Conservation (phyloP, 306 rosid genomes). For the Vachellia pachyceras region DNA sequence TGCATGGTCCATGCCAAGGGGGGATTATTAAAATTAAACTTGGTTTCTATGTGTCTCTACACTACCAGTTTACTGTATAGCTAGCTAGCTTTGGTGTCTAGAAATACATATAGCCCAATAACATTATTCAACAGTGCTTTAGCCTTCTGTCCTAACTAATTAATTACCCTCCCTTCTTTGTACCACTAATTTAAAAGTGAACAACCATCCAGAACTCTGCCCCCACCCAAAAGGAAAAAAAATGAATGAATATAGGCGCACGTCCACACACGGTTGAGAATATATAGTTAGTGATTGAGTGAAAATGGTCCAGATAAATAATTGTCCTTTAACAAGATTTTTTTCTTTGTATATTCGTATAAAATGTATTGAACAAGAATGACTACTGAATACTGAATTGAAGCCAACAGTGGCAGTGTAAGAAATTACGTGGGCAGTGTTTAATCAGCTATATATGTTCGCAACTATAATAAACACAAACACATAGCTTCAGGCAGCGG, state of each 20-base stretch:
- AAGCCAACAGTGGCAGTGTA: neutral
- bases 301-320: neutral
- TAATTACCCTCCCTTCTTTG: neutral
- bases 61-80: neutral
- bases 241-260: too few relatives aligned
- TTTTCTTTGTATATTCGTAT: too few relatives aligned
- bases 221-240: neutral
- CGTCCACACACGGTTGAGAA: neutral
- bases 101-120: neutral
- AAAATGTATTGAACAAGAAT: neutral
- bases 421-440: neutral
- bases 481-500: constrained; percentile 2
- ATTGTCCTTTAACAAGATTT: neutral
- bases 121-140: neutral
- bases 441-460: neutral
- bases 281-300: neutral
- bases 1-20: neutral
- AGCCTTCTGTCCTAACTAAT: neutral
- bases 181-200: neutral
- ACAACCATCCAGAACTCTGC: neutral
- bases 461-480: neutral
- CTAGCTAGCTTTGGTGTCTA: neutral
- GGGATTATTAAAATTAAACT: neutral
- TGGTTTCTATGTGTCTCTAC: neutral
- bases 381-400: neutral